These are phyloP conservation scores for Houttuynia cordata DNA, from an alignment of 164 flowering plant genomes.

Conservation along the genomic window DNA sequence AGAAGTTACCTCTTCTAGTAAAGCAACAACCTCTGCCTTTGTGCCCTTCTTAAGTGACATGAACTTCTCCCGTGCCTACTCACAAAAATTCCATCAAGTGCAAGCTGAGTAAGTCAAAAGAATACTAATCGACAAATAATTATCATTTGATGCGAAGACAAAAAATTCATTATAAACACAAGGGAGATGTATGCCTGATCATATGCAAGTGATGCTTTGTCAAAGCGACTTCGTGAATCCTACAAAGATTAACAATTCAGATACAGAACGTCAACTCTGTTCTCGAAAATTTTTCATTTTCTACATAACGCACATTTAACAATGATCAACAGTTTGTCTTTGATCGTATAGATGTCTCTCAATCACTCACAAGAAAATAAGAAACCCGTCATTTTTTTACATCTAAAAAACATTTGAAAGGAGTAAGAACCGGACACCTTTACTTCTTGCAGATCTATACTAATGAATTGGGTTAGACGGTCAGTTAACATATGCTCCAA, in stretches of 20 bases:
- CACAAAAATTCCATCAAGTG: neutral
- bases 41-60: slow-evolving; percentile 78
- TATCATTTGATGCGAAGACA: too few species aligned
- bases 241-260: slow-evolving; percentile 17
- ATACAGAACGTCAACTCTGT: neutral
- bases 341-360: neutral
- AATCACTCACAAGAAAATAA: too few species aligned
- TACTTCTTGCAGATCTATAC: slow-evolving; percentile 46
- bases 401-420: neutral
- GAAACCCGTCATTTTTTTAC: neutral
- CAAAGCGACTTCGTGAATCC: slow-evolving; percentile 84
- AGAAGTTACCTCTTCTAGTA: slow-evolving; percentile 67
- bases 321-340: neutral
- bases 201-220: slow-evolving; percentile 58
- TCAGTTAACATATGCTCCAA: slow-evolving; percentile 71
- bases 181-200: slow-evolving; percentile 55
- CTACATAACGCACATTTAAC: neutral
- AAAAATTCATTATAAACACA: neutral
- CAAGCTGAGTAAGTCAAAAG: too few species aligned
- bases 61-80: slow-evolving; percentile 80
- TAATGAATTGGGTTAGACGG: slow-evolving; percentile 44
- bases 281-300: neutral
- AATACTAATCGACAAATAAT: too few species aligned
- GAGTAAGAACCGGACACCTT: slow-evolving; percentile 30
- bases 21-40: slow-evolving; percentile 68